phyloP scores from a whole-genome alignment of 2,329 filamentous ascomycete genomes.

The Whalleya microplaca region DNA sequence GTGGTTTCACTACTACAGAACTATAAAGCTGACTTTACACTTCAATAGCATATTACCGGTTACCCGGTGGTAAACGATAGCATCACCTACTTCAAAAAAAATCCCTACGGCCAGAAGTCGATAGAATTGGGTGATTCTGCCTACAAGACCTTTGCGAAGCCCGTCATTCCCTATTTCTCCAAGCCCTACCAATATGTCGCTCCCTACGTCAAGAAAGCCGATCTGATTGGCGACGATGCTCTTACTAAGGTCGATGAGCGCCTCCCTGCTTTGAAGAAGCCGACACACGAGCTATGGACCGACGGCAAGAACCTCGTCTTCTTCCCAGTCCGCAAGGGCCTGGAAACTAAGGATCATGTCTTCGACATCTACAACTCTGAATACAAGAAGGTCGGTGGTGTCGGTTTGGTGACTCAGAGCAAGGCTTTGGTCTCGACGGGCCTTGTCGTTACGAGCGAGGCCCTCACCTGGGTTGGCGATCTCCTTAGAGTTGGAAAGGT shows the following conservation, averaged over 20 bases:
- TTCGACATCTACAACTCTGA: conserved; percentile 60
- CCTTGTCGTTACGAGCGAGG: conserved; percentile 68
- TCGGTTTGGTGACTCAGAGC: conserved; percentile 66
- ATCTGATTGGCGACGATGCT: conserved; percentile 74
- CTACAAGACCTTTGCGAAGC: conserved; percentile 77
- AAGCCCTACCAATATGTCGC: conserved; percentile 81
- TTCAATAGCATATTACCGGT: conserved; percentile 73
- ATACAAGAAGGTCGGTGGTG: conserved; percentile 65
- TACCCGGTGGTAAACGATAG: conserved; percentile 84
- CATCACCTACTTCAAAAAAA: conserved; percentile 77
- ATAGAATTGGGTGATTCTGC: conserved; percentile 74
- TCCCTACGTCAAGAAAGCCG: conserved; percentile 83
- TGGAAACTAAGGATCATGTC: conserved; percentile 66
- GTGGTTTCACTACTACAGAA: not conserved
- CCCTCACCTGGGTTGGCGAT: conserved; percentile 62
- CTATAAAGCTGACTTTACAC: conserved; percentile 8
- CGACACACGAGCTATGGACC: conserved; percentile 70
- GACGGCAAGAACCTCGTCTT: conserved; percentile 65
- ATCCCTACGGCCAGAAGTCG: conserved; percentile 83
- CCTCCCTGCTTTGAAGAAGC: conserved; percentile 76
- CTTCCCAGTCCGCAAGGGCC: conserved; percentile 64
- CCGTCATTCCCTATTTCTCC: conserved; percentile 76
- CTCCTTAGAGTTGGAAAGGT: conserved; percentile 66
- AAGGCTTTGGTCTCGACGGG: conserved; percentile 73
- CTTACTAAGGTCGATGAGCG: conserved; percentile 69